Percentiles rank a stretch among this genome's conserved stretches.
Evolutionary conservation across 805 yeast genomes (phyloP).

Genomic region (Candida corydali): DNA sequence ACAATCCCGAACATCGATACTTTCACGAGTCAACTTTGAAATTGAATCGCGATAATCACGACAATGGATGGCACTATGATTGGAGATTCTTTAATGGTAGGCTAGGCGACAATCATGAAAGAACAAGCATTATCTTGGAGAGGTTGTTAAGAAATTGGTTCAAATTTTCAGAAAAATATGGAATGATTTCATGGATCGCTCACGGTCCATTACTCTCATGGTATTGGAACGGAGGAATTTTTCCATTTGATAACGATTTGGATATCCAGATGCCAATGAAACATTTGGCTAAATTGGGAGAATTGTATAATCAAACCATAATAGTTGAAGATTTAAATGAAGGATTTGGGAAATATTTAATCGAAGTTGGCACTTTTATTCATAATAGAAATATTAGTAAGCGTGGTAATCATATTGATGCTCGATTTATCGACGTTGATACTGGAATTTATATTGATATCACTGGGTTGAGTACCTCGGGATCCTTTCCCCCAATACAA

Average conservation of each 20-base stretch:
- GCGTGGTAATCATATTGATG: slow-evolving; percentile 26
- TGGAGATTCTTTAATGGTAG: slow-evolving; percentile 56
- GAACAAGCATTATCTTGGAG: slow-evolving; percentile 19
- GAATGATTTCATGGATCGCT: slow-evolving; percentile 23
- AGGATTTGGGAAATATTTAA: slow-evolving; percentile 22
- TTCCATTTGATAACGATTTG: slow-evolving; percentile 26
- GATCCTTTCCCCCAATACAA: not conserved
- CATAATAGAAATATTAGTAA: slow-evolving; percentile 21
- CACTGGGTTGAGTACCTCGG: slow-evolving; percentile 31
- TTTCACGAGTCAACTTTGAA: slow-evolving; percentile 31
- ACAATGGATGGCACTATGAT: slow-evolving; percentile 54
- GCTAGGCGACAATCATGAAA: slow-evolving; percentile 20
- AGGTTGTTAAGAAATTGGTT: slow-evolving; percentile 24
- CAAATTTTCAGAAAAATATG: slow-evolving; percentile 19
- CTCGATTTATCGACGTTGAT: slow-evolving; percentile 55
- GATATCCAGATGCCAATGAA: slow-evolving; percentile 26
- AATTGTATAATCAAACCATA: slow-evolving; percentile 22
- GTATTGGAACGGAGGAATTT: slow-evolving; percentile 28
- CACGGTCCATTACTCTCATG: slow-evolving; percentile 26
- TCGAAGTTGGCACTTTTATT: slow-evolving; percentile 26
- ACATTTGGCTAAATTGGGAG: slow-evolving; percentile 19
- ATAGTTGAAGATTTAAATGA: slow-evolving; percentile 29
- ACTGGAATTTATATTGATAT: slow-evolving; percentile 59
- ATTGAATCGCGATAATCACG: slow-evolving; percentile 26
- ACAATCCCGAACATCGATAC: slow-evolving; percentile 20